Conservation (phyloP, 306 rosid species). For the Rubus idaeus region DNA sequence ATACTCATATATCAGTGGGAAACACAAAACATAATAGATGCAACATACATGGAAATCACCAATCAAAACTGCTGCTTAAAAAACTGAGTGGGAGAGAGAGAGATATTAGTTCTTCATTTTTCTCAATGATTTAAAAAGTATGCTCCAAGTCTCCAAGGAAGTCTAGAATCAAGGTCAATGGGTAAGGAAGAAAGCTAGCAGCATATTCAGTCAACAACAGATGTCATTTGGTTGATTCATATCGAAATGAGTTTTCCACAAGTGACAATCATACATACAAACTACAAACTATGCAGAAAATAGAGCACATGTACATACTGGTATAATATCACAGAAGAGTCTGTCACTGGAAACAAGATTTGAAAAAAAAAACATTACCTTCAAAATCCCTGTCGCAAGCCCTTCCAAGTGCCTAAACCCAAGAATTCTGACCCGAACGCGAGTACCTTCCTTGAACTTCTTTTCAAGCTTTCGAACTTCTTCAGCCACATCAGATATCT, state of each 20-base stretch:
- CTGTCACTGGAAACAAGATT: neutral
- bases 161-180: conserved; percentile 2
- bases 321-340: neutral
- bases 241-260: neutral
- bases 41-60: neutral
- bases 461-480: conserved; percentile 73
- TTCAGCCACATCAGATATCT: conserved; percentile 86
- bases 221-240: neutral
- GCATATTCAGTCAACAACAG: neutral
- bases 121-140: neutral
- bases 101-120: neutral
- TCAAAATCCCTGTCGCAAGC: conserved; percentile 81
- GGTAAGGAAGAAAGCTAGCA: neutral
- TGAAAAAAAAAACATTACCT: conserved; percentile 48
- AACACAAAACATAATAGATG: neutral
- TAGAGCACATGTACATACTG: neutral
- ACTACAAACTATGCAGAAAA: neutral
- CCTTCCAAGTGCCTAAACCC: conserved; percentile 93
- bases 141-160: neutral
- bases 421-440: conserved; percentile 76
- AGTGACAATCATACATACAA: neutral
- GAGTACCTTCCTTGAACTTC: conserved; percentile 81
- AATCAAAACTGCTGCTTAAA: neutral
- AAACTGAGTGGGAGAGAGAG: neutral
- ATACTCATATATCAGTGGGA: neutral